Evolutionary conservation across 2,329 filamentous ascomycete genomes (phyloP).

Genomic region (Magnaporthales sp.): DNA sequence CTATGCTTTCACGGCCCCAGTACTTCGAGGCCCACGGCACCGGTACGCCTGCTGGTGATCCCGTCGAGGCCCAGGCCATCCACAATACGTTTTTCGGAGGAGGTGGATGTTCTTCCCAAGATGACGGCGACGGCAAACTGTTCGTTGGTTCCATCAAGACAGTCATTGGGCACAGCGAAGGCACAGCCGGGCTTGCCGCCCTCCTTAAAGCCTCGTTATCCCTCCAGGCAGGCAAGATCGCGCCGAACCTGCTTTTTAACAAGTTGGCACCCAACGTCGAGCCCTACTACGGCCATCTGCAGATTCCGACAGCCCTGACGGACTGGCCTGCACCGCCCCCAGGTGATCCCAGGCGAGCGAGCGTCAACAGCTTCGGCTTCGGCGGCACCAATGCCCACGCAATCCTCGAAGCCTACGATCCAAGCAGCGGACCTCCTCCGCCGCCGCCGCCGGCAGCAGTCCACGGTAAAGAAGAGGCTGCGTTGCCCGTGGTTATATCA

Average conservation of each 20-base stretch:
- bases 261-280: conserved; percentile 18
- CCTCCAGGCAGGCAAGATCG: conserved; percentile 30
- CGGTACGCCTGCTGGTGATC: conserved; percentile 44
- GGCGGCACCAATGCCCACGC: conserved; percentile 19
- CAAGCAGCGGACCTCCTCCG: background rate
- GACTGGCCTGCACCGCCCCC: background rate
- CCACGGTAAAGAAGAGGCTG: background rate
- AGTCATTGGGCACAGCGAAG: conserved; percentile 40
- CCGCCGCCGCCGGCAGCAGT: background rate
- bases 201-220: conserved; percentile 17
- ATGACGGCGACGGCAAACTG: conserved; percentile 12
- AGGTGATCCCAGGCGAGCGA: background rate
- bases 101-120: conserved; percentile 1
- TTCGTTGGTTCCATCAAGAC: conserved; percentile 28
- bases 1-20: conserved; percentile 21
- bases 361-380: conserved; percentile 18
- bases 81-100: conserved; percentile 7
- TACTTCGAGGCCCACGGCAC: conserved; percentile 45
- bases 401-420: conserved; percentile 11
- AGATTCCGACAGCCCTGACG: conserved; percentile 8
- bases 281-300: conserved; percentile 15
- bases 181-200: conserved; percentile 25
- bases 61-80: conserved; percentile 37
- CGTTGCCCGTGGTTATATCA: conserved; percentile 9
- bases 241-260: conserved; percentile 25